phyloP scores from a whole-genome alignment of 2,329 filamentous ascomycete genomes.

The Venturia pyrina region DNA sequence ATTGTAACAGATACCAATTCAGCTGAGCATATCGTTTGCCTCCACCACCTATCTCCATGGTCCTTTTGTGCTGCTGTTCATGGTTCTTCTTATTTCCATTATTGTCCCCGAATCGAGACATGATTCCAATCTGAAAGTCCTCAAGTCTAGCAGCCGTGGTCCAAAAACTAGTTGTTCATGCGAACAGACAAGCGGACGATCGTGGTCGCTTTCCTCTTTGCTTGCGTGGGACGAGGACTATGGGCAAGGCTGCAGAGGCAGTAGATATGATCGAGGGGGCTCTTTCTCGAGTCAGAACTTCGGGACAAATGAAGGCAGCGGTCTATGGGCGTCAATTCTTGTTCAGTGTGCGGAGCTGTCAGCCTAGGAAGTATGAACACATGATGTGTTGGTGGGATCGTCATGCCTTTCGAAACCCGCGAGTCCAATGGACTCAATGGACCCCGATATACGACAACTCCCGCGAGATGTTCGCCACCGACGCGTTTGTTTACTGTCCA shows the following conservation, averaged over 20 bases:
- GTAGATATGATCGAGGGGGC: background rate
- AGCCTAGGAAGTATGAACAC: background rate
- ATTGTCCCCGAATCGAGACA: no score
- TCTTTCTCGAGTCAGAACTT: background rate
- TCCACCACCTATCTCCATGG: no score
- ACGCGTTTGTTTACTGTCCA: background rate
- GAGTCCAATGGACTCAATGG: background rate
- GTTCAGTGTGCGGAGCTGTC: background rate
- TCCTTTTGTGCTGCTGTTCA: no score
- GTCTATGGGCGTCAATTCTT: background rate
- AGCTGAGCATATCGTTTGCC: no score
- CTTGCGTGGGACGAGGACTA: no score
- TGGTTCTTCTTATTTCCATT: no score
- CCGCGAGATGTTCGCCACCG: background rate
- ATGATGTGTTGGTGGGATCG: background rate
- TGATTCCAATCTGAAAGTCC: no score
- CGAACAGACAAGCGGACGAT: background rate
- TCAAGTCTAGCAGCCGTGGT: no score
- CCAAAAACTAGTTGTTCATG: no score
- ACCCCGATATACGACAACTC: background rate
- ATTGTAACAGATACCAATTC: no score
- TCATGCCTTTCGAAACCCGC: background rate
- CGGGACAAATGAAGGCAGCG: background rate
- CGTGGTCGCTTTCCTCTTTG: background rate
- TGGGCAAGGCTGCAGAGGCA: background rate